Evolutionary conservation across 1,139 yeast genomes (phyloP).

Genomic region (Blastobotrys aristatus): DNA sequence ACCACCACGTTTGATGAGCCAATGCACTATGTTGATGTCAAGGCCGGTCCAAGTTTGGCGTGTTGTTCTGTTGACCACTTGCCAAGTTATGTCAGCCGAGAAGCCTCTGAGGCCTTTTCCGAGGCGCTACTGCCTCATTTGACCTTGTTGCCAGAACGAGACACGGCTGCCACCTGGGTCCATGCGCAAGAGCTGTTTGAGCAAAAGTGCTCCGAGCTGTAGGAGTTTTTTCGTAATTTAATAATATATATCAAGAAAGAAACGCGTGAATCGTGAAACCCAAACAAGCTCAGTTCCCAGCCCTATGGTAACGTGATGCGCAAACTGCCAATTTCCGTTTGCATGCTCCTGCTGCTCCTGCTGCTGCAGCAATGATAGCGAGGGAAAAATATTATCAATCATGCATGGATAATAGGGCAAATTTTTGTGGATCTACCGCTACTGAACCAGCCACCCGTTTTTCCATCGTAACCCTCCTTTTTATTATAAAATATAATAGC

Average conservation of each 20-base stretch:
- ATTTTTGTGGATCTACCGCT: not conserved
- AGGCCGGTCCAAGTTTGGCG: constrained; percentile 67
- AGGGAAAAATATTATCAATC: not conserved
- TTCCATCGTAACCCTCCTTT: too few species aligned
- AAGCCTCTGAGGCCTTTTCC: constrained; percentile 88
- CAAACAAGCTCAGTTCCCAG: not conserved
- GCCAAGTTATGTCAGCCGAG: constrained; percentile 93
- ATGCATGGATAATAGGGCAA: not conserved
- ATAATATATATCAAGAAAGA: too few species aligned
- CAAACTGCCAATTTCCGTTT: too few species aligned
- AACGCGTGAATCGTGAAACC: too few species aligned
- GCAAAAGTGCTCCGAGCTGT: constrained; percentile 55
- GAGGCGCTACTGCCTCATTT: constrained; percentile 83
- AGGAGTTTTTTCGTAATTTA: not conserved
- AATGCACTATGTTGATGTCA: constrained; percentile 74
- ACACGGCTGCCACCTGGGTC: constrained; percentile 83
- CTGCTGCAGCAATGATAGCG: too few species aligned
- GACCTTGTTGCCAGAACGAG: constrained; percentile 74
- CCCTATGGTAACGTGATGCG: too few species aligned
- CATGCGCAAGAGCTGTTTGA: constrained; percentile 80
- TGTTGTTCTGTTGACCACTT: constrained; percentile 96
- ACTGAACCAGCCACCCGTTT: constrained; percentile 4
- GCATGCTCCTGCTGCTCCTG: too few species aligned
- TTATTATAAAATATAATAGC: not conserved
- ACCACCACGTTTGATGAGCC: constrained; percentile 91